A percentile compares a stretch with the other conserved stretches of the same genome.
phyloP scores from a whole-genome alignment of 805 yeast species.

The Phaffomyces thermotolerans region DNA sequence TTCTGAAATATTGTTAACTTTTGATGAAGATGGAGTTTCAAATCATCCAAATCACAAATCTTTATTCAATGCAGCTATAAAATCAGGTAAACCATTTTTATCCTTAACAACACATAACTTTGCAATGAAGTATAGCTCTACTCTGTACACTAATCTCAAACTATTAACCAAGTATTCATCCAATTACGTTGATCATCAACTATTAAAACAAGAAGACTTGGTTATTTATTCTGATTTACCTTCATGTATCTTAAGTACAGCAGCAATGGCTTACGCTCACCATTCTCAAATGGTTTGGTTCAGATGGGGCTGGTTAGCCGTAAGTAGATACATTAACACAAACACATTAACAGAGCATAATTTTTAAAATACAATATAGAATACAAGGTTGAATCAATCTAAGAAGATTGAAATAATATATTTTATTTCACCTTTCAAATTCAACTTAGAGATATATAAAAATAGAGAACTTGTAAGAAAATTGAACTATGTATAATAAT shows the following conservation, averaged over 20 bases:
- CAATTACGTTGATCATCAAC: not conserved
- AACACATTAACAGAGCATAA: conserved; percentile 47
- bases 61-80: conserved; percentile 38
- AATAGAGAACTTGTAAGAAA: too few species aligned
- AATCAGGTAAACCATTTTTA: conserved; percentile 15
- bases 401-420: too few species aligned
- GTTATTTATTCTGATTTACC: conserved; percentile 27
- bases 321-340: conserved; percentile 69
- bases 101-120: conserved; percentile 28
- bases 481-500: too few species aligned
- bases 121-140: conserved; percentile 42
- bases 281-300: conserved; percentile 93
- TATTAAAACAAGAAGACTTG: not conserved
- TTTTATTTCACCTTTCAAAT: too few species aligned
- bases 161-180: not conserved
- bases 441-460: too few species aligned
- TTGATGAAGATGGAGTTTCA: conserved; percentile 79
- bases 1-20: conserved; percentile 52
- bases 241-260: conserved; percentile 30
- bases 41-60: conserved; percentile 82
- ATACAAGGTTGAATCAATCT: too few species aligned
- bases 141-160: conserved; percentile 17
- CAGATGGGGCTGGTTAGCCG: conserved; percentile 77
- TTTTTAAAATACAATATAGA: not conserved
- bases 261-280: conserved; percentile 81